Percentiles rank a stretch among this genome's conserved stretches.
phyloP scores from a whole-genome alignment of 306 rosid species.

The Biancaea sappan region DNA sequence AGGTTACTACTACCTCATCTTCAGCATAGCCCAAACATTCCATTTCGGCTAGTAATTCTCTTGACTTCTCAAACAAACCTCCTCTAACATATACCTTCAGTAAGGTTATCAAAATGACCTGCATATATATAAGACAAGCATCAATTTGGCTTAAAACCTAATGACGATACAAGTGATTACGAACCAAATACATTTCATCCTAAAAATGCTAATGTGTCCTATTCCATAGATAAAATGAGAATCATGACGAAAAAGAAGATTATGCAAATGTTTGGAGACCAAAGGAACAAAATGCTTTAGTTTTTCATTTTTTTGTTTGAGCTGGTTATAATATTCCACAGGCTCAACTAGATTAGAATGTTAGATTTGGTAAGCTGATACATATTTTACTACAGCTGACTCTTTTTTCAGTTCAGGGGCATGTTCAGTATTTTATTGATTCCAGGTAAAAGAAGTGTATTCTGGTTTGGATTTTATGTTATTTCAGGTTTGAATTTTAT shows the following conservation, averaged over 20 bases:
- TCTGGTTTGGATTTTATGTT: neutral
- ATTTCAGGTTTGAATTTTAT: too few relatives aligned
- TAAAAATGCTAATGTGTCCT: neutral
- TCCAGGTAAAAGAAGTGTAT: neutral
- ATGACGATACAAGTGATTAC: neutral
- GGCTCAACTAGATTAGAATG: neutral
- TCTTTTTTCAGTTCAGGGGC: neutral
- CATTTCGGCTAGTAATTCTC: constrained; percentile 66
- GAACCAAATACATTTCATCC: neutral
- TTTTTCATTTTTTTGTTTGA: neutral
- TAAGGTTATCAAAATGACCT: constrained; percentile 89
- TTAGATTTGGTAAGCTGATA: neutral
- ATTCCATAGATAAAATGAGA: neutral
- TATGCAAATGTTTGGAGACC: neutral
- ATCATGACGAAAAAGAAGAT: neutral
- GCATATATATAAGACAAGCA: constrained; percentile 36
- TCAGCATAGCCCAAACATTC: constrained; percentile 78
- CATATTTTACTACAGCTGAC: neutral
- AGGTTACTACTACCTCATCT: constrained; percentile 65
- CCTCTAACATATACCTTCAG: constrained; percentile 92
- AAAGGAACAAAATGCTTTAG: neutral
- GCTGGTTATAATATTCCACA: neutral
- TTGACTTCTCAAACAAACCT: constrained; percentile 85
- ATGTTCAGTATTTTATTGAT: neutral
- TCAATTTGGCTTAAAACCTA: neutral